Evolutionary conservation across 768 basidiomycete genomes (phyloP), one percentile per base, ranked within the genome.

Genomic region (Boletus barrowsii): DNA sequence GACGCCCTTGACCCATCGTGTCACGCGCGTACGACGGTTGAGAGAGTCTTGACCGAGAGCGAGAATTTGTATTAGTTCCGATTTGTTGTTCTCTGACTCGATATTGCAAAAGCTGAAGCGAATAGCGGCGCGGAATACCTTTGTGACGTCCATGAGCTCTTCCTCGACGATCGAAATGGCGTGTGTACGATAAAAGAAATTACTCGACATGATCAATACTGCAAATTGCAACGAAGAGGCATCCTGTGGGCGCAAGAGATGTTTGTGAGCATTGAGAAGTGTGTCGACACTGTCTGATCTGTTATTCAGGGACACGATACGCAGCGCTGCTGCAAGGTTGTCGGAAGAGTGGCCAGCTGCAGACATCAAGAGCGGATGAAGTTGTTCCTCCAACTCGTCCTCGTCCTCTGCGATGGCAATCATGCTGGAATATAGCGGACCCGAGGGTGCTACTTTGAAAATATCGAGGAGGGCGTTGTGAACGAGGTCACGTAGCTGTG

Each of bases 161-260:
- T 71, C 73, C 57, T 83, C 78, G 51, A 82, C 60, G 52, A 85
- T 77, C 24, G 71, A 54, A 1, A 80, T 60, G 17, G 73, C 76
- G 29, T 70, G 65, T 22, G 51, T 10, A 9, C 61, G 68, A 61
- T 71, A 68, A 5, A 58, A 39, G 5, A 59, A 55, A 29, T 61
- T 32, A 14, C 64, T 62, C 0, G 73, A 61, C 45, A 85, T 67
- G 39, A 73, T 54, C 15, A 70, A 56, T 10, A 78, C 76, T 0
- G 82, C 80, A 15, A 62, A 56, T 53, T 83, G 83, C 18, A 84
- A 65, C 0, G 73, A 66, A 2, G 62, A 32, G 5, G 77, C 70
- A 47, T 88, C 84, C 14, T 81, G 79, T 1, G 85, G 78, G 4
- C 84, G 83, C n/a, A 88, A 73, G 42, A 87, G 79, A 48, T 83